Conservation (phyloP, 2,329 filamentous ascomycete genomes). For the Arthrinium phaeospermum region DNA sequence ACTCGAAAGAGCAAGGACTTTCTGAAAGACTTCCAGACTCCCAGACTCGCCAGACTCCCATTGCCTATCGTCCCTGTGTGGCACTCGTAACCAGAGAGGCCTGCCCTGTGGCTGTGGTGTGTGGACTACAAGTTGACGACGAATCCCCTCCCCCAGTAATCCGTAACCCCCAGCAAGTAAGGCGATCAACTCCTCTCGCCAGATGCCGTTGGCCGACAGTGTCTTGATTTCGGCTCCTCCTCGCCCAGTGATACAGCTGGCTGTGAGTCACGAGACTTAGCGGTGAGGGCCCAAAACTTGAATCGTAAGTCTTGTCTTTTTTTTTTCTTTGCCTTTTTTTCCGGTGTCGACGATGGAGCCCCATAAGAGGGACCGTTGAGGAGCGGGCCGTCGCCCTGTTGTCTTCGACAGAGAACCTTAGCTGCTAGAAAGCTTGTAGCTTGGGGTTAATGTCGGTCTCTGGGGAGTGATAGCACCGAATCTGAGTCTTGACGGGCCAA, state of each 20-base stretch:
- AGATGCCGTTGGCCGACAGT: slow-evolving; percentile 7
- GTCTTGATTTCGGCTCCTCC: slow-evolving; percentile 8
- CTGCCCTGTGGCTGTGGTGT: neutral
- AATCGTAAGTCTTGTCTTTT: neutral
- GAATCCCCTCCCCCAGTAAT: too few species aligned
- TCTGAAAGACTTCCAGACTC: too few species aligned
- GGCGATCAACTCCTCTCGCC: neutral
- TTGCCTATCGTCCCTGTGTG: neutral
- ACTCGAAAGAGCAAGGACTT: neutral
- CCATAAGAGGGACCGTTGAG: slow-evolving; percentile 1
- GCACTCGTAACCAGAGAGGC: neutral
- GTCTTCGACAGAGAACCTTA: neutral
- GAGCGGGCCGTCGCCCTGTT: neutral
- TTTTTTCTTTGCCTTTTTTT: neutral
- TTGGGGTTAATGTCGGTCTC: neutral
- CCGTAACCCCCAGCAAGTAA: neutral
- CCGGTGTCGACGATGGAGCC: neutral
- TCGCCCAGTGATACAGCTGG: neutral
- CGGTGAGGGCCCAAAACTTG: slow-evolving; percentile 9
- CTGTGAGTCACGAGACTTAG: slow-evolving; percentile 11
- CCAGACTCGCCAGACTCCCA: neutral
- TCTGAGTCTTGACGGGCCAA: neutral
- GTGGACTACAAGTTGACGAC: slow-evolving; percentile 15
- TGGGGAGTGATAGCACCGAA: neutral
- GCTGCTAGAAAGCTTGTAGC: neutral